Evolutionary conservation across 495 filamentous ascomycete species (phyloP), one percentile per base, ranked within the genome.

Genomic region (Xylaria venustula): DNA sequence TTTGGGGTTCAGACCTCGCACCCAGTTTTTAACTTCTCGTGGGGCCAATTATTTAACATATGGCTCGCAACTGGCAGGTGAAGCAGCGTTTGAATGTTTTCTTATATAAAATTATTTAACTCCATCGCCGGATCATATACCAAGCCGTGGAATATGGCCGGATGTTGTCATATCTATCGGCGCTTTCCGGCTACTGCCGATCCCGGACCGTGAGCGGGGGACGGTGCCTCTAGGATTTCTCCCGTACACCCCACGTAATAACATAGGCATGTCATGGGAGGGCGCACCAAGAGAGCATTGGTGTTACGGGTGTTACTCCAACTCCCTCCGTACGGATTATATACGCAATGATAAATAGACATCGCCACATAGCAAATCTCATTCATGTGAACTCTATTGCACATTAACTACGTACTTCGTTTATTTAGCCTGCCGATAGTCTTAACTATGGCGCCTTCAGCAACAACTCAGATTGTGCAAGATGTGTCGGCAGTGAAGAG

Each of bases 391-490:
- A 34, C 11, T 34, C 4, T 34, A 34, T n/a, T 54, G 14, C 15
- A 60, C 48, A 55, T 64, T 22, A 17, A 30, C 19, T 51, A 42
- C 30, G 23, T 41, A 34, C 20, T 20, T 22, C 14, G 20, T 26
- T 45, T 40, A 15, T 15, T 12, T 9, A 47, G 19, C 14, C 15
- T 6, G 9, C 47, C 1, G 7, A 23, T 3, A 12, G 17, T 25
- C 36, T 30, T 7, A 20, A 64, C 25, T 48, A 71, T 71, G 68
- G 66, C 68, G 2, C 68, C 68, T 11, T 69, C 68, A 57, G 68
- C 66, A 3, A 67, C 62, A 26, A 60, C 64, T 11, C 62, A 68
- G 54, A 62, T 52, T 36, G 11, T 65, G 44, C 45, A 56, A 28
- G 55, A 36, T 36, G 50, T 30, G 40, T 49, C 52, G 45, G 42